Evolutionary conservation across 2,329 filamentous ascomycete genomes (phyloP), one percentile per base, ranked within the genome.

Genomic region (Verticillium klebahnii): DNA sequence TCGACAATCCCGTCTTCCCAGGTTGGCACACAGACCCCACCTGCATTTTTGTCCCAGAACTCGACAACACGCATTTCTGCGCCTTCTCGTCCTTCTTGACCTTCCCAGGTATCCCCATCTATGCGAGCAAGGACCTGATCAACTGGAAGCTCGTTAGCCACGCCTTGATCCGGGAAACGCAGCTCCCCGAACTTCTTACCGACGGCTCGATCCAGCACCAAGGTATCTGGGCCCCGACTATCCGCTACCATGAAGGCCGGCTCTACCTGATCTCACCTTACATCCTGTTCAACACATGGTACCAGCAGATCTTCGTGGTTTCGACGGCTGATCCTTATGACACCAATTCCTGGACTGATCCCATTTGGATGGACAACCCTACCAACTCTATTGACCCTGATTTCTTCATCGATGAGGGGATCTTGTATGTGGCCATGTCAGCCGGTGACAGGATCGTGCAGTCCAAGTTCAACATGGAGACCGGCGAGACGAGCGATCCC

Each of bases 101-200:
- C 0, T 85, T 84, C 65, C 82, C 82, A 0, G 82, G 82, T 0
- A 70, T 84, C 5, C 82, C 82, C 0, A 76, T 85, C 23, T 79
- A 84, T 66, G 80, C 80, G 2, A 82, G 78, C n/a, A 77, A 75
- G 60, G 81, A 85, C 66, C 68, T 86, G 19, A 65, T 74, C 17
- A 77, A 79, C 59, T 85, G 82, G 81, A 80, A 77, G 61, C 73
- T 79, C 8, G 67, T 72, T 58, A 74, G 75, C 60, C 75, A 79
- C 45, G 77, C 72, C 3, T 75, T 75, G 67, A 77, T 70, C 58
- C 74, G 77, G 4, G 72, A 78, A 39, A 66, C 70, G 0, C 79
- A 81, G 64, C 72, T 82, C 3, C 77, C 78, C 0, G 73, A 72
- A 2, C 61, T 74, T 2, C 68, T 67, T 11, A 71, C 67, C 60